A percentile compares a stretch with the other conserved stretches of the same genome.
Evolutionary conservation across 176 grass and related monocot genomes (phyloP).

Genomic region (Otatea glauca): DNA sequence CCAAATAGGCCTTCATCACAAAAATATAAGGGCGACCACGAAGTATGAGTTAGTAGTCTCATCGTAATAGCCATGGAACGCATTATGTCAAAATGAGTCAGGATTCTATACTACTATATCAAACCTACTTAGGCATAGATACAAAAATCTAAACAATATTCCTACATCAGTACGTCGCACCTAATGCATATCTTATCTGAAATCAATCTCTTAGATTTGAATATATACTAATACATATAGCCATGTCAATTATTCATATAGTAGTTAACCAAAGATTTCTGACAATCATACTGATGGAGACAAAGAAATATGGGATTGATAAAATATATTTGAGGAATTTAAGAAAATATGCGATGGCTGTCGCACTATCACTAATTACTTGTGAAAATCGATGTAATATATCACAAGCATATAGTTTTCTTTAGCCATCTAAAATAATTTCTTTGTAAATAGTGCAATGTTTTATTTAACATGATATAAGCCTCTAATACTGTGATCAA

Average conservation of each 20-base stretch:
- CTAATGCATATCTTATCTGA: not conserved
- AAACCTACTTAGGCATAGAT: not conserved
- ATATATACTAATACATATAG: not conserved
- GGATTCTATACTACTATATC: too few species aligned
- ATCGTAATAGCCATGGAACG: not conserved
- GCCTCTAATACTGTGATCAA: not conserved
- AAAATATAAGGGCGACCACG: not conserved
- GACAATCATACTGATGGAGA: not conserved
- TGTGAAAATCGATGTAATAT: not conserved
- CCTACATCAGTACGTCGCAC: not conserved
- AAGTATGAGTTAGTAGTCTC: not conserved
- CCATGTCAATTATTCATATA: not conserved
- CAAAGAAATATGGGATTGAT: not conserved
- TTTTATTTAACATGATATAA: not conserved
- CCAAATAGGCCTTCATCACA: not conserved
- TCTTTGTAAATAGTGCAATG: not conserved
- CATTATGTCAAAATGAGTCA: conserved; percentile 1
- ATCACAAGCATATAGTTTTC: not conserved
- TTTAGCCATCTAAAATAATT: not conserved
- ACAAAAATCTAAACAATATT: not conserved
- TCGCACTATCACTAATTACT: not conserved
- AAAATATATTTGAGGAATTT: not conserved
- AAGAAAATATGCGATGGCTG: not conserved
- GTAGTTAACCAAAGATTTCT: not conserved
- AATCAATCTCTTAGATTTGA: conserved; percentile 4